A percentile compares a stretch with the other conserved stretches of the same genome.
Evolutionary conservation across 116 monocot genomes (phyloP).

Genomic region (Cymodocea nodosa): DNA sequence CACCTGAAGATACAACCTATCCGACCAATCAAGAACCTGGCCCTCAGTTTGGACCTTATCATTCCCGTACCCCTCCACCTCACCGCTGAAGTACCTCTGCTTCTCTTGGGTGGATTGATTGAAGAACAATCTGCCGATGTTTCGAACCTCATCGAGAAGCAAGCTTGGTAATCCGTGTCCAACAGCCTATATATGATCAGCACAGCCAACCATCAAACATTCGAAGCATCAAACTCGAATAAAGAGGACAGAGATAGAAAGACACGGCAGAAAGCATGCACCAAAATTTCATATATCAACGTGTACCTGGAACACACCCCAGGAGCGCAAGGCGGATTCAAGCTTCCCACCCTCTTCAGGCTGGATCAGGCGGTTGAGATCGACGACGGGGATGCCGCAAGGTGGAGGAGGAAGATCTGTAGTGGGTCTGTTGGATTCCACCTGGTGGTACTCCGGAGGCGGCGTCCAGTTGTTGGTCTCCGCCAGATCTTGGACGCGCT

Average conservation of each 20-base stretch:
- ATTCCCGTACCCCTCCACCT: conserved; percentile 55
- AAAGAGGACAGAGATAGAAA: too few species aligned
- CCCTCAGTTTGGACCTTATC: conserved; percentile 25
- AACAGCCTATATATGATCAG: conserved; percentile 21
- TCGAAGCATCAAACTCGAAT: too few species aligned
- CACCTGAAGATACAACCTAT: conserved; percentile 44
- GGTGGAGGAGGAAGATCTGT: background rate
- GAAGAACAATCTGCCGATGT: conserved; percentile 23
- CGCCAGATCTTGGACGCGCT: background rate
- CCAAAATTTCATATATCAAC: too few species aligned
- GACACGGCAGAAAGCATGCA: background rate
- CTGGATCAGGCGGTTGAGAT: conserved; percentile 11
- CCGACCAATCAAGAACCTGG: conserved; percentile 50
- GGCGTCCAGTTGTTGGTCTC: background rate
- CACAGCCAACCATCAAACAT: too few species aligned
- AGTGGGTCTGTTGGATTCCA: background rate
- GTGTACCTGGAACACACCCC: conserved; percentile 27
- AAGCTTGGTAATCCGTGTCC: conserved; percentile 22
- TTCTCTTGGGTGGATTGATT: conserved; percentile 27
- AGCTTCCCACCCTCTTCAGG: conserved; percentile 20
- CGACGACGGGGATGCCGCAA: too few species aligned
- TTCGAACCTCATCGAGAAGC: conserved; percentile 27
- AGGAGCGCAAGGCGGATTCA: conserved; percentile 6
- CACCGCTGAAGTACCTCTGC: conserved; percentile 19
- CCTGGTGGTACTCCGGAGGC: background rate